Base-by-base conservation (phyloP, 257 asterid species). In the Solanum pimpinellifolium region DNA sequence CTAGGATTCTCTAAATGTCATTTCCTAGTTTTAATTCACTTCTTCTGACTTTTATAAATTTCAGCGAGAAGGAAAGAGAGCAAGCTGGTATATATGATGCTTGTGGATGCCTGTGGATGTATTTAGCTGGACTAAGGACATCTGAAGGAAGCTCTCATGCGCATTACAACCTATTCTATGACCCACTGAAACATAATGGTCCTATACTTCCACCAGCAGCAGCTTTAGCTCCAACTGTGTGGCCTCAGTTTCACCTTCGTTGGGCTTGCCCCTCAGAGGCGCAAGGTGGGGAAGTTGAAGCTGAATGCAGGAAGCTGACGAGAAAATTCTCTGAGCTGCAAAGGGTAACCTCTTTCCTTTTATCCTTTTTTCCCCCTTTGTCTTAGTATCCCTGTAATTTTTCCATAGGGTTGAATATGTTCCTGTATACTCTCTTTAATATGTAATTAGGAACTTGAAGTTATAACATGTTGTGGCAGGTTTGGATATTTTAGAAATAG, bases 161-260 rank as follows among this genome's bases (percentile, higher is more conserved):
- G 29, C 99, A 97, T 89, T 94, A 93, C 88, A 97, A 94, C 90
- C 93, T 93, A 70, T 95, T 97, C 90, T 97, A 94, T 85, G 98
- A 95, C 74, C 94, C 98, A 87, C 93, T 94, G 69, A 96, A 90
- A 88, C 91, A 90, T 89, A 90, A 90, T 85, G 94, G 95, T 52
- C 92, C 96, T 56, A 90, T 97, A 66, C 93, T 92, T 85, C 98
- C 99, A n/a, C 98, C 98, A 66, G 98, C 99, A 33, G 99, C 99
- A 86, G 98, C 98, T 91, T 93, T 97, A 90, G 99, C 99, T 88
- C 99, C 99, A 59, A 95, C 98, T 35, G 92, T 97, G 87, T 97
- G 98, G 98, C 98, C 98, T 89, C 99, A 97, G 90, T 97, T 94
- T 92, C 99, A 97, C 92, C 98, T 97, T 89, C 97, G 99, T 73